Evolutionary conservation across 2,329 filamentous ascomycete species (phyloP).

Genomic region (Chalaropsis ovoidea): DNA sequence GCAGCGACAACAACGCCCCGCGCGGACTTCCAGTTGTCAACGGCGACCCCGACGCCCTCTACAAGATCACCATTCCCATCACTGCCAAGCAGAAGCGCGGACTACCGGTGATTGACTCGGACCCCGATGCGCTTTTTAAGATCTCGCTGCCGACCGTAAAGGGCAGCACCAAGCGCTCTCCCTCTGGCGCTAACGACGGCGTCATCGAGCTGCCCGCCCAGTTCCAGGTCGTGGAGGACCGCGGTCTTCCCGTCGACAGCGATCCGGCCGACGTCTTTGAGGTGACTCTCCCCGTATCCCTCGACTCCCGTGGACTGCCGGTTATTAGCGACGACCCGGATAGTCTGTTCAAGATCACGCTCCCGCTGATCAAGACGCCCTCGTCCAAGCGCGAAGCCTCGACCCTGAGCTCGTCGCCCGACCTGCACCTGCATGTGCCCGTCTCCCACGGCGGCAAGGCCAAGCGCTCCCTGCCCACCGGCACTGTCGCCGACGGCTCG

Average conservation of each 20-base stretch:
- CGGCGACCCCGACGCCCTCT: constrained; percentile 19
- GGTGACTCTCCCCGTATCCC: constrained; percentile 24
- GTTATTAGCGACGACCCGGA: constrained; percentile 22
- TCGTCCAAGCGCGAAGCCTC: constrained; percentile 17
- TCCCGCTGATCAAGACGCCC: constrained; percentile 15
- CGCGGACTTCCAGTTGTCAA: constrained; percentile 22
- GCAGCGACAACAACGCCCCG: constrained; percentile 6
- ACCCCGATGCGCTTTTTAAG: constrained; percentile 22
- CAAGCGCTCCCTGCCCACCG: constrained; percentile 18
- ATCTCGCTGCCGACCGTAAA: constrained; percentile 19
- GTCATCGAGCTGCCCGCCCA: constrained; percentile 18
- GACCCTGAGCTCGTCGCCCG: constrained; percentile 13
- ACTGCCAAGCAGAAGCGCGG: constrained; percentile 13
- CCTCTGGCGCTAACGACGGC: neutral
- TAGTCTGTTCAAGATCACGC: constrained; percentile 22
- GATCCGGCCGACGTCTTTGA: constrained; percentile 16
- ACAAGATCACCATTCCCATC: constrained; percentile 22
- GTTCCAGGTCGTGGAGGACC: constrained; percentile 17
- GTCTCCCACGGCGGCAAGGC: neutral
- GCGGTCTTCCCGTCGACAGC: constrained; percentile 15
- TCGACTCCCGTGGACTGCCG: constrained; percentile 21
- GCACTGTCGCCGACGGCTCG: constrained; percentile 13
- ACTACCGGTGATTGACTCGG: constrained; percentile 19
- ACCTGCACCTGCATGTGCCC: constrained; percentile 19
- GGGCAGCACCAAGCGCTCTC: neutral